A percentile compares a stretch with the other conserved stretches of the same genome.
Evolutionary conservation across 129 eudicot species (phyloP).

Genomic region (Dittrichia graveolens): DNA sequence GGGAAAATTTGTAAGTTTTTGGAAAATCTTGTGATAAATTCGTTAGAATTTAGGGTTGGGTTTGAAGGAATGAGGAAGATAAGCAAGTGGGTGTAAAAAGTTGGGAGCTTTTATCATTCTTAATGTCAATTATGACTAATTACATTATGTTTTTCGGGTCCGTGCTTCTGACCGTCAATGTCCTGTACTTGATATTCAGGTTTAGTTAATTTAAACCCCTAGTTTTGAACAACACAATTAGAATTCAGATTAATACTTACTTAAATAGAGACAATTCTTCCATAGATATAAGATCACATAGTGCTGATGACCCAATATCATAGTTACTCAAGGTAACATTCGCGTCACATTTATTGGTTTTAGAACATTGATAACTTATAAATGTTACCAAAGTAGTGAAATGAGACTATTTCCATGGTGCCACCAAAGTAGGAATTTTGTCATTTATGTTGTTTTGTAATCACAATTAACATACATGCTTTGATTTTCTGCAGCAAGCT

Average conservation of each 20-base stretch:
- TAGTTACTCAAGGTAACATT: neutral
- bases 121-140: neutral
- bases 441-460: neutral
- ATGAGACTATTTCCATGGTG: no score
- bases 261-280: slow-evolving; percentile 6
- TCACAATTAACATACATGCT: slow-evolving; percentile 5
- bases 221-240: slow-evolving; percentile 3
- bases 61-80: slow-evolving; percentile 16
- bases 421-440: neutral
- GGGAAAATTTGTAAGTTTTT: neutral
- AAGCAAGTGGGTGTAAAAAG: neutral
- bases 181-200: slow-evolving; percentile 3
- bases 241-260: slow-evolving; percentile 4
- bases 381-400: neutral
- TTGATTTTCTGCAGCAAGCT: slow-evolving; percentile 67
- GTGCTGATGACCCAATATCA: neutral
- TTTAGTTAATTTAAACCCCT: slow-evolving; percentile 1
- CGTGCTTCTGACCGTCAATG: slow-evolving; percentile 10
- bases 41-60: slow-evolving; percentile 34
- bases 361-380: neutral
- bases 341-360: neutral
- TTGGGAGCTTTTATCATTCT: neutral
- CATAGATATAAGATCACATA: slow-evolving; percentile 3
- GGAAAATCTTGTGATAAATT: slow-evolving; percentile 14
- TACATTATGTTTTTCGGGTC: slow-evolving; percentile 2